Conservation (phyloP, 1,139 yeast species). For the Candida sojae region DNA sequence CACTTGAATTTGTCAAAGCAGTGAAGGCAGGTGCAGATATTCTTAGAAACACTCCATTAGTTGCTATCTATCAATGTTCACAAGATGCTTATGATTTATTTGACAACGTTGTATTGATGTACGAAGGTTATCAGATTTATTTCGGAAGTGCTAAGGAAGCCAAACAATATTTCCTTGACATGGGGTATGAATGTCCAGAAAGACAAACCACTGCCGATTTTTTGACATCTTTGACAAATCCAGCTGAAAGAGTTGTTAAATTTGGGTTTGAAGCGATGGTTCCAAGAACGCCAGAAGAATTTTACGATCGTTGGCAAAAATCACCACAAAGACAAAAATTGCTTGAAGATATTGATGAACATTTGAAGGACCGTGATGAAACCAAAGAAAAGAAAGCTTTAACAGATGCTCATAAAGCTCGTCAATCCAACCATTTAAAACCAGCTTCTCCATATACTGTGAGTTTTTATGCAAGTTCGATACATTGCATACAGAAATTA, state of each 20-base stretch:
- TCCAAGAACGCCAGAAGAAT: slow-evolving; percentile 26
- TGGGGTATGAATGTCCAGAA: slow-evolving; percentile 63
- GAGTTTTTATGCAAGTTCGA: slow-evolving; percentile 35
- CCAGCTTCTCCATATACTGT: slow-evolving; percentile 35
- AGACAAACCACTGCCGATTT: slow-evolving; percentile 86
- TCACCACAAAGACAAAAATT: slow-evolving; percentile 21
- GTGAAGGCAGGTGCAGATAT: slow-evolving; percentile 64
- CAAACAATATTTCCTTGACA: slow-evolving; percentile 45
- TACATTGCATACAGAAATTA: slow-evolving; percentile 29
- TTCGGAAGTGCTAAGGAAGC: slow-evolving; percentile 69
- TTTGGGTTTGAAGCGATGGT: slow-evolving; percentile 44
- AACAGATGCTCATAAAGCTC: slow-evolving; percentile 27
- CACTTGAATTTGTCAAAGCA: slow-evolving; percentile 70
- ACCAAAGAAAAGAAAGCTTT: slow-evolving; percentile 10
- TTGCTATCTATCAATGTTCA: slow-evolving; percentile 69
- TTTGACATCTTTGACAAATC: slow-evolving; percentile 73
- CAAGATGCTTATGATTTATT: slow-evolving; percentile 46
- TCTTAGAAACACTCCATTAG: slow-evolving; percentile 60
- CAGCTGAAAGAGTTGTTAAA: slow-evolving; percentile 57
- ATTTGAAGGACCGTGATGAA: slow-evolving; percentile 11
- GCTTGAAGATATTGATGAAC: slow-evolving; percentile 19
- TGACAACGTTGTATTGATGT: slow-evolving; percentile 71
- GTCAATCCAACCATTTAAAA: slow-evolving; percentile 26
- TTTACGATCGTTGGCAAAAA: slow-evolving; percentile 24
- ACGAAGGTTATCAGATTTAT: slow-evolving; percentile 77